phyloP scores from a whole-genome alignment of 2,329 filamentous ascomycete genomes.

The Aschersonia sp. region DNA sequence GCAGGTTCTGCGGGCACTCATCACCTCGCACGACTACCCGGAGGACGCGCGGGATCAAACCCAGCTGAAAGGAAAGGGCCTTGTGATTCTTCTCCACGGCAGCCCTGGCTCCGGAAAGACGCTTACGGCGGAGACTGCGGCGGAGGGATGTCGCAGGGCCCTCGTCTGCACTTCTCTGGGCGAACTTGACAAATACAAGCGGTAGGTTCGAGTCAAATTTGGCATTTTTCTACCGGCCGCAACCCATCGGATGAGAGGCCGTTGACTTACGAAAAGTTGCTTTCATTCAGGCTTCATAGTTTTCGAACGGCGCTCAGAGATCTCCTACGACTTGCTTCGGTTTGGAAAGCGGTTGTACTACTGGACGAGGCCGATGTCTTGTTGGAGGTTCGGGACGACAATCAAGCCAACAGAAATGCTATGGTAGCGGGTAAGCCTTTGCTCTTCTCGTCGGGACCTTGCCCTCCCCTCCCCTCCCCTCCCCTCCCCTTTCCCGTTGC shows the following conservation, averaged over 20 bases:
- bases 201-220: constrained; percentile 8
- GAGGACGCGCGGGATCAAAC: not conserved
- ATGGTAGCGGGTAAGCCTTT: constrained; percentile 25
- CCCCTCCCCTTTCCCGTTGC: too few species aligned
- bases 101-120: constrained; percentile 33
- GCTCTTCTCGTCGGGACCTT: too few species aligned
- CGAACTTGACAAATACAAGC: constrained; percentile 9
- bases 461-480: too few species aligned
- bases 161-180: constrained; percentile 17
- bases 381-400: constrained; percentile 28
- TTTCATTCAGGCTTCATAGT: not conserved
- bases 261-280: not conserved
- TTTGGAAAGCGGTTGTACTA: constrained; percentile 35
- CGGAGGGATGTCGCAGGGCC: constrained; percentile 26
- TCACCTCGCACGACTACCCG: not conserved
- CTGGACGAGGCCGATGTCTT: constrained; percentile 41
- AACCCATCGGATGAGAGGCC: not conserved
- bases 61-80: constrained; percentile 22
- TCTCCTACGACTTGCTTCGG: constrained; percentile 19
- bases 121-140: constrained; percentile 27
- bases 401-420: constrained; percentile 31
- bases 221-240: too few species aligned
- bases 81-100: constrained; percentile 30
- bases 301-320: constrained; percentile 17
- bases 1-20: not conserved